phyloP scores from a whole-genome alignment of 2,329 filamentous ascomycete species.

The Talaromyces sp. region DNA sequence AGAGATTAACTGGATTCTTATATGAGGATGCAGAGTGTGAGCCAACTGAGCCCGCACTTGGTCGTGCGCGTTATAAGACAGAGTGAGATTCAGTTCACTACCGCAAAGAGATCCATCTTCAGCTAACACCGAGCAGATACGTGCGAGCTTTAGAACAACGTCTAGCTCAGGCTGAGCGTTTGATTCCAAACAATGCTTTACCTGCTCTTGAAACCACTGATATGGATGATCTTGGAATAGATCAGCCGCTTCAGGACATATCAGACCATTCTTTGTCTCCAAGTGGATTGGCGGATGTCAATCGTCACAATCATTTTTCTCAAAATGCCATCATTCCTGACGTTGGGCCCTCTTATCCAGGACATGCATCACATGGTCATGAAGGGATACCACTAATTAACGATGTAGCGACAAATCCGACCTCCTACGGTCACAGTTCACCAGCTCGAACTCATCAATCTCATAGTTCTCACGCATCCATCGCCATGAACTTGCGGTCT shows the following conservation, averaged over 20 bases:
- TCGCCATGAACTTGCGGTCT: not conserved
- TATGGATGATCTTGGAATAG: not conserved
- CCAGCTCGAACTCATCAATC: not conserved
- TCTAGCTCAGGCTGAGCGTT: not conserved
- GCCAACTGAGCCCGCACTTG: not conserved
- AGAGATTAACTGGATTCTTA: not conserved
- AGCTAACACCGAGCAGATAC: not conserved
- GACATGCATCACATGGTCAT: not conserved
- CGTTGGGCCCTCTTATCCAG: not conserved
- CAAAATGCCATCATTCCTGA: not conserved
- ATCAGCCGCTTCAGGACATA: not conserved
- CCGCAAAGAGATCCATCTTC: no score
- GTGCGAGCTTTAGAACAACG: not conserved
- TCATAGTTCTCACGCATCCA: not conserved
- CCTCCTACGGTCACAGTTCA: not conserved
- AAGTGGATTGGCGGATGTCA: not conserved
- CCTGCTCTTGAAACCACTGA: not conserved
- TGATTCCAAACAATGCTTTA: not conserved
- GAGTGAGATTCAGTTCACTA: not conserved
- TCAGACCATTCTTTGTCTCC: not conserved
- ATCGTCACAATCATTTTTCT: not conserved
- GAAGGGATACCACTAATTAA: not conserved
- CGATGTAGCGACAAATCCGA: not conserved
- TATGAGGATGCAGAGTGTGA: not conserved
- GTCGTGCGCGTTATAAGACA: not conserved